phyloP scores from a whole-genome alignment of 768 basidiomycete species.

The Coprinopsis cinerea region DNA sequence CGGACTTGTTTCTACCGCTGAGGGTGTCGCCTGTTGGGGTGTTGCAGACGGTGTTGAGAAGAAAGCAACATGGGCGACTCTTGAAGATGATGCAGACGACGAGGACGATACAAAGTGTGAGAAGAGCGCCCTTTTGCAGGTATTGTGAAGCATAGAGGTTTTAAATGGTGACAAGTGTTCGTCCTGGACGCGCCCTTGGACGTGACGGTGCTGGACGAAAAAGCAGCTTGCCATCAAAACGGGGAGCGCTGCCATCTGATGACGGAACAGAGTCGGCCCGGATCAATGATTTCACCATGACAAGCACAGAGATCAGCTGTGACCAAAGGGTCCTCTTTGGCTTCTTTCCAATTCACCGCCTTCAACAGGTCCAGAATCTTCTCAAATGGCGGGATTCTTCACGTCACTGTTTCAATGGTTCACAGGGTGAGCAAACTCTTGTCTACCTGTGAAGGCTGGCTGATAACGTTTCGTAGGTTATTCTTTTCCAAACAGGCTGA shows the following conservation, averaged over 20 bases:
- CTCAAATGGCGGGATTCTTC: conserved; percentile 33
- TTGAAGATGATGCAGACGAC: neutral
- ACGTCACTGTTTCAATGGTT: conserved; percentile 41
- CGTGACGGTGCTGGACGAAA: too few relatives aligned
- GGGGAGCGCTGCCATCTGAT: too few relatives aligned
- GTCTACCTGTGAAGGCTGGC: neutral
- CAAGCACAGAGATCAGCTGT: neutral
- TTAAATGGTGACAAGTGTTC: too few relatives aligned
- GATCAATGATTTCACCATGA: neutral
- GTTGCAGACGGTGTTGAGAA: neutral
- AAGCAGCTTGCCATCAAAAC: too few relatives aligned
- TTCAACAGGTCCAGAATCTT: neutral
- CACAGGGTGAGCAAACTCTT: conserved; percentile 27
- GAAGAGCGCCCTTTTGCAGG: neutral
- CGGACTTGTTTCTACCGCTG: too few relatives aligned
- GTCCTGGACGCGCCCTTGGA: too few relatives aligned
- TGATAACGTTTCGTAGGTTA: conserved; percentile 35
- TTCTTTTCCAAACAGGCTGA: conserved; percentile 88
- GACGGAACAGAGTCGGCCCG: too few relatives aligned
- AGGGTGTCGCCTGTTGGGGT: too few relatives aligned
- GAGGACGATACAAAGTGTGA: neutral
- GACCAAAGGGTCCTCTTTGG: neutral
- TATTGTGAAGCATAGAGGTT: neutral
- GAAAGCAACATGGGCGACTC: neutral
- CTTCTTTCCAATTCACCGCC: neutral